Evolutionary conservation across 805 yeast genomes (phyloP).

Genomic region (Wickerhamiella azyma): DNA sequence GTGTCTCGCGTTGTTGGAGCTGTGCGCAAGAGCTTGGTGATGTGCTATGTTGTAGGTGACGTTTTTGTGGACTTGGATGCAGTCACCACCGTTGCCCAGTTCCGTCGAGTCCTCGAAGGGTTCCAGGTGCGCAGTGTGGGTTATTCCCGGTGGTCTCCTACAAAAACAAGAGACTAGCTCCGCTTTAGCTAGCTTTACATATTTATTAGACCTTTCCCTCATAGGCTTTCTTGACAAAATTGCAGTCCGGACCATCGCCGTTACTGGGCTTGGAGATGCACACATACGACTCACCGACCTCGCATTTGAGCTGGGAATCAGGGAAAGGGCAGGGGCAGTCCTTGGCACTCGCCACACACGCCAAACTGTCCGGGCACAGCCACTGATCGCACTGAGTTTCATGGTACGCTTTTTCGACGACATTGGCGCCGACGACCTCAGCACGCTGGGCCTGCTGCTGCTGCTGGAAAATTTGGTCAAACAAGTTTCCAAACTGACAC

Average conservation of each 20-base stretch:
- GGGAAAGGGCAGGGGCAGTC: constrained; percentile 91
- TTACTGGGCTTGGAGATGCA: constrained; percentile 76
- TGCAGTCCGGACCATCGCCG: constrained; percentile 49
- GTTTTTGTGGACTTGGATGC: constrained; percentile 17
- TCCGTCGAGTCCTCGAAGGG: constrained; percentile 28
- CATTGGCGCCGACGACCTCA: constrained; percentile 9
- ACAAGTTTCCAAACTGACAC: constrained; percentile 35
- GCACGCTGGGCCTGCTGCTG: constrained; percentile 15
- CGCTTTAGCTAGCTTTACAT: not conserved
- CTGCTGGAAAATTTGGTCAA: constrained; percentile 28
- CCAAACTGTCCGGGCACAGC: constrained; percentile 70
- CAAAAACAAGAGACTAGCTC: constrained; percentile 57
- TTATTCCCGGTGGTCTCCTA: constrained; percentile 75
- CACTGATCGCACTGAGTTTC: constrained; percentile 43
- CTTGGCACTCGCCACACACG: constrained; percentile 53
- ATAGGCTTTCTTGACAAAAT: constrained; percentile 68
- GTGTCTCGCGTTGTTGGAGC: constrained; percentile 72
- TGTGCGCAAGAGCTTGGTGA: constrained; percentile 64
- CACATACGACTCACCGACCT: constrained; percentile 54
- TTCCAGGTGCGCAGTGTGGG: constrained; percentile 51
- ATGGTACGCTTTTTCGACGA: constrained; percentile 15
- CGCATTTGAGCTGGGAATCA: constrained; percentile 68
- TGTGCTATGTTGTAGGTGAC: constrained; percentile 45
- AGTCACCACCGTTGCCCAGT: constrained; percentile 15
- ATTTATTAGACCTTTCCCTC: constrained; percentile 36